A percentile compares a stretch with the other conserved stretches of the same genome.
phyloP scores from a whole-genome alignment of 2,329 filamentous ascomycete genomes.

The Fusarium sarcochroum region DNA sequence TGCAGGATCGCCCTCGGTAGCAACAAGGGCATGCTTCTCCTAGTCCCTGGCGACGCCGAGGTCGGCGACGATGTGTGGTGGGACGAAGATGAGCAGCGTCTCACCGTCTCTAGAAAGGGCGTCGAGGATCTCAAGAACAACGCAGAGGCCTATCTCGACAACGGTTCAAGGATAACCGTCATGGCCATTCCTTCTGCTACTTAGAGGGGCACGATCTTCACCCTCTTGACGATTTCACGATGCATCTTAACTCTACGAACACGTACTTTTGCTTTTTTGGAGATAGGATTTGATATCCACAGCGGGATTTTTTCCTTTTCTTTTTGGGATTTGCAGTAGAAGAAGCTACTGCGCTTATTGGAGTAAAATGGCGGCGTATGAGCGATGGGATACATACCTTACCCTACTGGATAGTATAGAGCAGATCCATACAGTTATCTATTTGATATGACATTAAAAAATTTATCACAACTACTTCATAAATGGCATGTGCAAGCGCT shows the following conservation, averaged over 20 bases:
- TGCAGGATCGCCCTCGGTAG: constrained; percentile 48
- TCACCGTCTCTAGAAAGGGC: constrained; percentile 40
- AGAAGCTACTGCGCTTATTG: constrained; percentile 23
- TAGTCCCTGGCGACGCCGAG: constrained; percentile 48
- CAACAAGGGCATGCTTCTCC: constrained; percentile 45
- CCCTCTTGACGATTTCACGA: constrained; percentile 29
- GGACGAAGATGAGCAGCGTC: constrained; percentile 39
- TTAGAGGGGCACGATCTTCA: constrained; percentile 10
- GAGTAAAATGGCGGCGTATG: constrained; percentile 35
- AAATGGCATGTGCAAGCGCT: constrained; percentile 30
- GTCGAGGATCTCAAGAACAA: constrained; percentile 32
- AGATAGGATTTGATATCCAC: constrained; percentile 34
- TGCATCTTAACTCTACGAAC: constrained; percentile 11
- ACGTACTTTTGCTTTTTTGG: constrained; percentile 15
- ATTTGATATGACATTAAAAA: constrained; percentile 32
- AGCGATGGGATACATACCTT: constrained; percentile 20
- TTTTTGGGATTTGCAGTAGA: constrained; percentile 18
- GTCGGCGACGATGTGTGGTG: constrained; percentile 49
- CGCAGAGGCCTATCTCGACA: constrained; percentile 42
- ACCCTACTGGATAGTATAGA: constrained; percentile 24
- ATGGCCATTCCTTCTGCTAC: constrained; percentile 46
- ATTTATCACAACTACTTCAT: constrained; percentile 33
- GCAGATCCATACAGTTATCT: constrained; percentile 26
- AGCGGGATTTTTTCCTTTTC: constrained; percentile 26
- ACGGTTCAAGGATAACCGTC: constrained; percentile 40